These are phyloP conservation scores for Calcarisporium arbuscula DNA, from an alignment of 2,329 filamentous ascomycete species.

Conservation along the genomic window DNA sequence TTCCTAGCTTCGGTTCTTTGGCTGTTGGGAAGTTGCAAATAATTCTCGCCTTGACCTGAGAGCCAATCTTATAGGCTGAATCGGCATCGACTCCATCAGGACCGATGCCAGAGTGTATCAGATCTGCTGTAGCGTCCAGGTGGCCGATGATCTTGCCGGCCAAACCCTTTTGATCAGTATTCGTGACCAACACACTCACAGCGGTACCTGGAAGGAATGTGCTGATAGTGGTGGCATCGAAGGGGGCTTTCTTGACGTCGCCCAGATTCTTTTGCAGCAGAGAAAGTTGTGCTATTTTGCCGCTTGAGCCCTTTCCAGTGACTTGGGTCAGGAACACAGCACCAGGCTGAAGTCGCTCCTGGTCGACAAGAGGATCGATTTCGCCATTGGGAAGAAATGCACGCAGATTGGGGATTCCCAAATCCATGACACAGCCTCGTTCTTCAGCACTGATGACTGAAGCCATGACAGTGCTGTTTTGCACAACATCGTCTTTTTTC, in stretches of 20 bases:
- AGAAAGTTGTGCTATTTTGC: slow-evolving; percentile 82
- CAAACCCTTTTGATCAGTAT: slow-evolving; percentile 68
- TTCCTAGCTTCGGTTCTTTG: slow-evolving; percentile 75
- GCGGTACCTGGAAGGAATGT: slow-evolving; percentile 88
- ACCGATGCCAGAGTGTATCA: slow-evolving; percentile 79
- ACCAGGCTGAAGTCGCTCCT: slow-evolving; percentile 70
- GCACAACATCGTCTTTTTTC: slow-evolving; percentile 63
- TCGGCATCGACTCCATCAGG: slow-evolving; percentile 63
- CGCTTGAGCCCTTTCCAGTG: slow-evolving; percentile 65
- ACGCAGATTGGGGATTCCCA: slow-evolving; percentile 67
- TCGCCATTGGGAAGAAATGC: slow-evolving; percentile 86
- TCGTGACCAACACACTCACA: slow-evolving; percentile 76
- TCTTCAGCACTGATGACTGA: slow-evolving; percentile 90
- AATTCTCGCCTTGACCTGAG: slow-evolving; percentile 78
- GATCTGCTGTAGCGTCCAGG: slow-evolving; percentile 82
- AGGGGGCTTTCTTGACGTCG: slow-evolving; percentile 58
- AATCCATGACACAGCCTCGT: slow-evolving; percentile 88
- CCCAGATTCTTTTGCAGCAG: slow-evolving; percentile 64
- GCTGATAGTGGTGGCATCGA: slow-evolving; percentile 78
- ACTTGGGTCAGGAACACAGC: slow-evolving; percentile 80
- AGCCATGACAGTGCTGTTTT: slow-evolving; percentile 76
- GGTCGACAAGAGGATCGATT: slow-evolving; percentile 58
- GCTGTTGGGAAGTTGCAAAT: slow-evolving; percentile 80
- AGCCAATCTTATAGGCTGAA: slow-evolving; percentile 74
- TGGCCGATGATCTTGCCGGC: slow-evolving; percentile 87